Evolutionary conservation across 192 early-diverging fungal species (phyloP).

Genomic region (Powellomyces hirtus): DNA sequence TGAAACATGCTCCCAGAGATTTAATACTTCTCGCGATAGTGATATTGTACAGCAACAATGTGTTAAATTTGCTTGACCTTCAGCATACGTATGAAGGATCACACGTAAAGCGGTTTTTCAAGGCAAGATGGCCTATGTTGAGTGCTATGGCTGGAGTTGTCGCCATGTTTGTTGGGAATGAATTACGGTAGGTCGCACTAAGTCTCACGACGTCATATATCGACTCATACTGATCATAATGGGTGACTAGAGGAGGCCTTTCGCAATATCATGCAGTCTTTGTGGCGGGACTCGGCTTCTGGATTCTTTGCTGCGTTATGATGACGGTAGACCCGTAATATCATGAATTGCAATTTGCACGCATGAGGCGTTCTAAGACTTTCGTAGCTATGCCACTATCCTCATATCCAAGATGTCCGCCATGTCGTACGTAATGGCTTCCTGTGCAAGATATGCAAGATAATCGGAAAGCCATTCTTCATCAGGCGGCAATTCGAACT

Average conservation of each 20-base stretch:
- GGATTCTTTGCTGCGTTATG: not conserved
- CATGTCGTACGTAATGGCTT: not conserved
- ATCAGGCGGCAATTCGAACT: slow-evolving; percentile 15
- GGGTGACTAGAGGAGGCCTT: not conserved
- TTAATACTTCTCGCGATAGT: not conserved
- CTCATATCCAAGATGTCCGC: not conserved
- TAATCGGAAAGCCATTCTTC: not conserved
- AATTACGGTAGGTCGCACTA: too few relatives aligned
- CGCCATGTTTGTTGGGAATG: slow-evolving; percentile 14
- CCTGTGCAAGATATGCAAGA: not conserved
- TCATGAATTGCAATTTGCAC: too few relatives aligned
- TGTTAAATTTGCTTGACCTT: slow-evolving; percentile 8
- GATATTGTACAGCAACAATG: not conserved
- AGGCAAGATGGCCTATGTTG: slow-evolving; percentile 10
- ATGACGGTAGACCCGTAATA: not conserved
- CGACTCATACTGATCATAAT: too few relatives aligned
- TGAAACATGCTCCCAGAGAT: not conserved
- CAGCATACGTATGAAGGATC: not conserved
- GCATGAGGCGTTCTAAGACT: too few relatives aligned
- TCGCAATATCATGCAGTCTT: not conserved
- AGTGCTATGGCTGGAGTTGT: slow-evolving; percentile 9
- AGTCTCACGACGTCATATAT: too few relatives aligned
- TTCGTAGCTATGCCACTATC: too few relatives aligned
- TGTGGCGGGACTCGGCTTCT: not conserved
- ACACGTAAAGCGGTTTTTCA: not conserved